phyloP scores from a whole-genome alignment of 2,329 filamentous ascomycete genomes.

The Exophiala calicioides region DNA sequence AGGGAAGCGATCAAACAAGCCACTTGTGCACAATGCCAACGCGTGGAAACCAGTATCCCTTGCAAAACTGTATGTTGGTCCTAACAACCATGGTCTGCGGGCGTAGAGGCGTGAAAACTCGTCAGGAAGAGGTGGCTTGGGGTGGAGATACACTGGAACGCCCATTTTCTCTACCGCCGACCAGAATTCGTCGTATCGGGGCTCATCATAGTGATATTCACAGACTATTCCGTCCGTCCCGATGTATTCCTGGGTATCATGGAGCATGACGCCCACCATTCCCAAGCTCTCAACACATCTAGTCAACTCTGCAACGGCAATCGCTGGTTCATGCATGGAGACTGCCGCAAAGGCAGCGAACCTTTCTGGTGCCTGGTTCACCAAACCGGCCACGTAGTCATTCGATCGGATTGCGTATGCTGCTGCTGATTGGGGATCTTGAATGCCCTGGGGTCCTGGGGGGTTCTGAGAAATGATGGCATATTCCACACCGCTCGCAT shows the following conservation, averaged over 20 bases:
- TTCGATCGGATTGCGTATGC: slow-evolving; percentile 28
- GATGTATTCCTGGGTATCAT: slow-evolving; percentile 15
- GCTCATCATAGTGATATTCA: slow-evolving; percentile 54
- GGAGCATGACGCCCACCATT: slow-evolving; percentile 16
- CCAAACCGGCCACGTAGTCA: slow-evolving; percentile 28
- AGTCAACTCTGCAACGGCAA: slow-evolving; percentile 40
- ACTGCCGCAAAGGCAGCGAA: slow-evolving; percentile 48
- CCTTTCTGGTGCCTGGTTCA: slow-evolving; percentile 39
- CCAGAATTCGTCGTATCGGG: slow-evolving; percentile 54
- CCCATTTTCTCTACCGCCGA: slow-evolving; percentile 17
- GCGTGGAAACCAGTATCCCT: slow-evolving; percentile 22
- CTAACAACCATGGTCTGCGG: slow-evolving; percentile 26
- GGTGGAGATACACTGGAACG: slow-evolving; percentile 30
- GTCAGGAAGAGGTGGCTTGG: slow-evolving; percentile 10
- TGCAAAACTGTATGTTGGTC: slow-evolving; percentile 27
- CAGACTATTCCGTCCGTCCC: not conserved
- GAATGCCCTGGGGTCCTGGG: slow-evolving; percentile 30
- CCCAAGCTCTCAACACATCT: slow-evolving; percentile 49
- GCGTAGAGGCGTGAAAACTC: slow-evolving; percentile 16
- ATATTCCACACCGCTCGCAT: slow-evolving; percentile 32
- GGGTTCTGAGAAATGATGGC: slow-evolving; percentile 31
- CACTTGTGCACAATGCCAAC: slow-evolving; percentile 12
- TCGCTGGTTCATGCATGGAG: slow-evolving; percentile 41
- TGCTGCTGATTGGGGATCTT: slow-evolving; percentile 28
- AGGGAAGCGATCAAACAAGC: slow-evolving; percentile 14